These are phyloP conservation scores for Poa pratensis DNA, from an alignment of 176 grass and related monocot species.

Conservation along the genomic window DNA sequence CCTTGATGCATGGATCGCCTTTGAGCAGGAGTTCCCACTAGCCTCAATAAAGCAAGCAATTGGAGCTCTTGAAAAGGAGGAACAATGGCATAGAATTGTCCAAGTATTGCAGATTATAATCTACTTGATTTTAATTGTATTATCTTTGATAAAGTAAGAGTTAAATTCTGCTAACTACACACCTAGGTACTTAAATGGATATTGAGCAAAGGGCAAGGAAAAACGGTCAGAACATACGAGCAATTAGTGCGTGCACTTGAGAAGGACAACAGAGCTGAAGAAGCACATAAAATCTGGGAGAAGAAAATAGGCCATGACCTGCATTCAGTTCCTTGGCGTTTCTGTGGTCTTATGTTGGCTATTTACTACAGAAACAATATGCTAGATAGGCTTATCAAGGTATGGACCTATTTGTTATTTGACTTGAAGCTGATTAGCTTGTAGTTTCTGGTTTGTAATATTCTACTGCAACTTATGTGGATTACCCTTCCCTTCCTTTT, in stretches of 20 bases:
- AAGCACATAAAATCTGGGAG: constrained; percentile 85
- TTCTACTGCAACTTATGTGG: constrained; percentile 21
- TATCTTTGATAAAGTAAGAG: constrained; percentile 23
- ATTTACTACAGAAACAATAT: constrained; percentile 95
- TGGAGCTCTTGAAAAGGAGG: constrained; percentile 76
- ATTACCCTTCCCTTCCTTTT: constrained; percentile 18
- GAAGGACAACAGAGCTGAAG: constrained; percentile 94
- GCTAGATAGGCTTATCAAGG: constrained; percentile 78
- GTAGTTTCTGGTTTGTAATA: constrained; percentile 17
- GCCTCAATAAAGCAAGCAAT: constrained; percentile 68
- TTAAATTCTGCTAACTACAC: constrained; percentile 4
- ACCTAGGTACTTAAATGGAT: constrained; percentile 91
- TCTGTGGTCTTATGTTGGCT: constrained; percentile 77
- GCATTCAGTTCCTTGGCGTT: constrained; percentile 81
- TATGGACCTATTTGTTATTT: constrained; percentile 26
- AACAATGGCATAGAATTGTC: constrained; percentile 94
- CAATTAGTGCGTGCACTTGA: constrained; percentile 81
- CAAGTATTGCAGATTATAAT: constrained; percentile 51
- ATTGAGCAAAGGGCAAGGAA: constrained; percentile 96
- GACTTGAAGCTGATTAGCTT: background rate
- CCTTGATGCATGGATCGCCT: constrained; percentile 92
- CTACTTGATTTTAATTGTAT: constrained; percentile 32
- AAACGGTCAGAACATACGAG: constrained; percentile 78
- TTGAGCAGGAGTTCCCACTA: constrained; percentile 75
- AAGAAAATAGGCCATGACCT: constrained; percentile 74